Base-by-base conservation (phyloP, 495 filamentous ascomycete species). In the Paragyromitra xinjiangensis region DNA sequence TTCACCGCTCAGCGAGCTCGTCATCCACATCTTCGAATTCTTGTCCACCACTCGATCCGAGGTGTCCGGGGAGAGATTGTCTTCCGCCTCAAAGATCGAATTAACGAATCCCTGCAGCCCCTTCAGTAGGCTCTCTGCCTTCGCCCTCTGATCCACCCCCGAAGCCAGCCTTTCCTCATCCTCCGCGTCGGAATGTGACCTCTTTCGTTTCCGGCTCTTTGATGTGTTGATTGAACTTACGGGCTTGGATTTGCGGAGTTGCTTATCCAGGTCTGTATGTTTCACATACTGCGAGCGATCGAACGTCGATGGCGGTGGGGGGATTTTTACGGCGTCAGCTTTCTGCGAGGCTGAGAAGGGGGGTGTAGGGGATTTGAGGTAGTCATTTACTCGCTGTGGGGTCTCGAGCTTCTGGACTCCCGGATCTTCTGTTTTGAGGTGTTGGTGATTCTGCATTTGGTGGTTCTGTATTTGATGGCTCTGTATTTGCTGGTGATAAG, bases 61-160 rank as follows among this genome's bases (percentile, higher is more conserved):
- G 19, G 76, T 85, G 70, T 87, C 88, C 45, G 84, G 83, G 80
- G 89, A 87, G 70, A 87, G 84, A 48, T 90, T 86, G 78, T 94
- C 90, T 81, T 97, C 93, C 0, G 92, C 91, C 73, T 92, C 89
- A 80, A 96, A 95, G 24, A 95, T 88, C 26, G 92, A 88, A 64
- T 91, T 86, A 1, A 97, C 83, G 48, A 92, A 86, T 22, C 89
- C 86, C 63, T 89, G 88, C 14, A 97, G 83, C 45, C 90, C 89
- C 56, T 90, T 83, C 59, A 93, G 85, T 61, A 90, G 90, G 3
- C 89, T 86, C 78, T 96, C 91, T 3, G 93, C 91, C 80, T 94
- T 91, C 73, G 94, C 92, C 69, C 92, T 90, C 80, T 95, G 91
- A 80, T 94, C 93, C 58, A 89, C 80, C 59, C 87, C 86, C 1